Base-by-base conservation (phyloP, 148 eudicot species). In the Nepenthes gracilis region DNA sequence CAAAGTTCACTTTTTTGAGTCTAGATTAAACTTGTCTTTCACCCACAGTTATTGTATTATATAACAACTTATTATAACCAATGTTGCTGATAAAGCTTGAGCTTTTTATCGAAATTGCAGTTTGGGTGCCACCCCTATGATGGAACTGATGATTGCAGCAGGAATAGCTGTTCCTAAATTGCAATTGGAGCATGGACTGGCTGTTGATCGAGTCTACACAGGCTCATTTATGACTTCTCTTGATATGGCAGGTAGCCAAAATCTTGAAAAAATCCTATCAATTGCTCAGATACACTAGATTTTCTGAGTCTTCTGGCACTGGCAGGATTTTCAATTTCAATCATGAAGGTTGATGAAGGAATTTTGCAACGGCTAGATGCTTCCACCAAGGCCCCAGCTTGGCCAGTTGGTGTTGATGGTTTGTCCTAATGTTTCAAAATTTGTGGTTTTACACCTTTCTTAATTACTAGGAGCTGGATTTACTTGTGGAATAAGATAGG, bases 171-270 rank as follows among this genome's bases (percentile, higher is more conserved):
- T 88, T 70, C 95, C 96, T 57, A 72, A 58, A 50, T 80, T 93
- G 83, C 98, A 93, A 79, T 77, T 93, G 65, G 95, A 93, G 61
- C 88, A 93, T 75, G 98, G 96, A 23, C 80, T 93, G 60, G 98
- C 98, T 77, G 96, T 93, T 71, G 98, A 86, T 58, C 80, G 98
- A 76, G 96, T 93, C 33, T 88, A 93, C 61, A 89, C 96, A 57
- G 98, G 98, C 67, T 88, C 96, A 54, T 86, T 88, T 69, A 84
- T 93, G 98, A 93, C 98, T 55, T 88, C 98, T 53, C 77, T 93
- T 35, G 98, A 93, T 68, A 93, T 93, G 98, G 91, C 91, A 57
- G 96, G 98, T 88, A 57, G 53, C 74, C 69, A 58, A 45, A 64
- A 32, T 58, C 62, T 65, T 36, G 59, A 49, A n/a, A n/a, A 15